phyloP scores from a whole-genome alignment of 108 stramenopile species.

The Nitzschia putrida region DNA sequence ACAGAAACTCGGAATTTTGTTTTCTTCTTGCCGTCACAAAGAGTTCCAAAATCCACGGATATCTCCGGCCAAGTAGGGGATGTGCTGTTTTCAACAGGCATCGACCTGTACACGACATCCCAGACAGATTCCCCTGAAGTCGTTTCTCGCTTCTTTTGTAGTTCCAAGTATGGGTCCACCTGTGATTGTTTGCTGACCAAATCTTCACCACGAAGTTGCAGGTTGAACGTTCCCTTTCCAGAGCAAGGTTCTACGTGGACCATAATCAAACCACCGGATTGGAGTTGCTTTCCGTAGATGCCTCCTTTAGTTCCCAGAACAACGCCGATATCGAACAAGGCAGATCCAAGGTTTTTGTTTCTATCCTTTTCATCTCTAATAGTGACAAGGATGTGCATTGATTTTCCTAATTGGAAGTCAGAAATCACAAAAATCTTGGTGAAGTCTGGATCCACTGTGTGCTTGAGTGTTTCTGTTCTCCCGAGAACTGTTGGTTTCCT shows the following conservation, averaged over 20 bases:
- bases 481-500: conserved; percentile 59
- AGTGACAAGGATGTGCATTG: conserved; percentile 42
- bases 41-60: conserved; percentile 29
- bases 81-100: conserved; percentile 36
- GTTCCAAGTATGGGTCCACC: conserved; percentile 74
- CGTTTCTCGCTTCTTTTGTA: conserved; percentile 43
- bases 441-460: conserved; percentile 61
- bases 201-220: conserved; percentile 56
- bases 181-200: conserved; percentile 69
- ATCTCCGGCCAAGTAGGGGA: conserved; percentile 47
- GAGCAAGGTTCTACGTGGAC: conserved; percentile 15
- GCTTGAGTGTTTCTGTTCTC: conserved; percentile 71
- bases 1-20: conserved; percentile 40
- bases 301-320: conserved; percentile 65
- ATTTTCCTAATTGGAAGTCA: conserved; percentile 67
- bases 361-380: conserved; percentile 42
- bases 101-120: conserved; percentile 45
- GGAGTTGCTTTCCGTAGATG: conserved; percentile 56
- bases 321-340: conserved; percentile 65
- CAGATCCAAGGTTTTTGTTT: conserved; percentile 59
- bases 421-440: conserved; percentile 52
- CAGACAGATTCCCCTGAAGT: conserved; percentile 48
- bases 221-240: conserved; percentile 34
- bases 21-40: conserved; percentile 48
- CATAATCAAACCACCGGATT: conserved; percentile 34